Evolutionary conservation across 306 rosid genomes (phyloP).

Genomic region (Trifolium subterraneum): DNA sequence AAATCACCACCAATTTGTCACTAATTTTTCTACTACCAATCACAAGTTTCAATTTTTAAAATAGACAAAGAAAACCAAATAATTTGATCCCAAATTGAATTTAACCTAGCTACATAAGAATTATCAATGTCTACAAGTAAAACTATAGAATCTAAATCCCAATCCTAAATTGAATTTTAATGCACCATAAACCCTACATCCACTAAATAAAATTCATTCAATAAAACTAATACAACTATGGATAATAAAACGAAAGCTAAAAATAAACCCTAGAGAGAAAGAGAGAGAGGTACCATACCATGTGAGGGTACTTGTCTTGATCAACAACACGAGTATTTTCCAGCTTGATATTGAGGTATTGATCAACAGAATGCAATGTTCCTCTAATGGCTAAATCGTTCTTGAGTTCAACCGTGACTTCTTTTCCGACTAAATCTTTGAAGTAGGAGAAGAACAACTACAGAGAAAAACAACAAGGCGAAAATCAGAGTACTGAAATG

Average conservation of each 20-base stretch:
- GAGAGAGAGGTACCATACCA: conserved; percentile 78
- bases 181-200: conserved; percentile 20
- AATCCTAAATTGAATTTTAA: conserved; percentile 9
- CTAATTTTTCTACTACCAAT: too few species aligned
- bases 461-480: not conserved
- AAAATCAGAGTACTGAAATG: not conserved
- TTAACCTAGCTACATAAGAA: not conserved
- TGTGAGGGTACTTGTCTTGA: conserved; percentile 96
- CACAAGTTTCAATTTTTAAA: too few species aligned
- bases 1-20: too few species aligned
- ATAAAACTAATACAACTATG: not conserved
- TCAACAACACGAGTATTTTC: conserved; percentile 98
- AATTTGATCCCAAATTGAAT: too few species aligned
- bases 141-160: not conserved
- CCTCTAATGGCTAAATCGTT: conserved; percentile 95
- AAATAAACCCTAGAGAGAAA: conserved; percentile 31
- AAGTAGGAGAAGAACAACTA: conserved; percentile 98
- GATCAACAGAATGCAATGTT: conserved; percentile 95
- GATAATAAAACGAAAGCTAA: not conserved
- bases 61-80: too few species aligned
- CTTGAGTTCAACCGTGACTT: conserved; percentile 97
- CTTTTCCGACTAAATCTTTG: conserved; percentile 97
- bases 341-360: conserved; percentile 94
- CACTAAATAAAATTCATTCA: not conserved
- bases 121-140: not conserved